These are phyloP conservation scores for Globisporangium sylvaticum DNA, from an alignment of 352 stramenopile species.

Conservation along the genomic window DNA sequence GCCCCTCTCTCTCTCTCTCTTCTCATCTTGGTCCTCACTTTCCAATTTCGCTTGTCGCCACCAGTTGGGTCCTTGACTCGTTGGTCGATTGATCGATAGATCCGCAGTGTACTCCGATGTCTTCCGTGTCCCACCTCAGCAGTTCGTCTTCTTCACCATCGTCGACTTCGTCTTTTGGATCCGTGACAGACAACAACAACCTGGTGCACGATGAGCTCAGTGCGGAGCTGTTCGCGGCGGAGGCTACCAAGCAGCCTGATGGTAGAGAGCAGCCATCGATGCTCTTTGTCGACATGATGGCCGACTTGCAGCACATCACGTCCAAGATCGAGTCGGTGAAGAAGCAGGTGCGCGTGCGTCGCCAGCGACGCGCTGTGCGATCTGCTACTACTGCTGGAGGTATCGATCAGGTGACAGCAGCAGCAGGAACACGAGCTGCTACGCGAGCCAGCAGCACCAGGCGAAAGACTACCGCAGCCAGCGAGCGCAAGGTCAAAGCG, in stretches of 20 bases:
- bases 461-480: too few species aligned
- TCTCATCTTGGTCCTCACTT: not conserved
- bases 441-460: too few species aligned
- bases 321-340: constrained; percentile 9
- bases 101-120: not conserved
- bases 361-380: not conserved
- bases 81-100: too few species aligned
- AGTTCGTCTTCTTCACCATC: not conserved
- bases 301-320: constrained; percentile 8
- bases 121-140: not conserved
- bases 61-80: too few species aligned
- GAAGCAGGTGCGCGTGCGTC: constrained; percentile 3
- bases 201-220: not conserved
- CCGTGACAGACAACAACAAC: not conserved
- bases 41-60: constrained; percentile 1
- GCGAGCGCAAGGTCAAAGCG: too few species aligned
- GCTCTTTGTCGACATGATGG: constrained; percentile 6
- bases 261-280: not conserved
- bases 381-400: not conserved
- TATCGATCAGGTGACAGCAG: not conserved
- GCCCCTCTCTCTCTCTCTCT: too few species aligned
- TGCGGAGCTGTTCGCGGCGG: not conserved
- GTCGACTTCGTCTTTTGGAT: too few species aligned
- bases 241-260: not conserved
- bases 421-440: not conserved